Conservation (phyloP, 192 early-diverging fungal genomes). For the Oehlia diaphana region DNA sequence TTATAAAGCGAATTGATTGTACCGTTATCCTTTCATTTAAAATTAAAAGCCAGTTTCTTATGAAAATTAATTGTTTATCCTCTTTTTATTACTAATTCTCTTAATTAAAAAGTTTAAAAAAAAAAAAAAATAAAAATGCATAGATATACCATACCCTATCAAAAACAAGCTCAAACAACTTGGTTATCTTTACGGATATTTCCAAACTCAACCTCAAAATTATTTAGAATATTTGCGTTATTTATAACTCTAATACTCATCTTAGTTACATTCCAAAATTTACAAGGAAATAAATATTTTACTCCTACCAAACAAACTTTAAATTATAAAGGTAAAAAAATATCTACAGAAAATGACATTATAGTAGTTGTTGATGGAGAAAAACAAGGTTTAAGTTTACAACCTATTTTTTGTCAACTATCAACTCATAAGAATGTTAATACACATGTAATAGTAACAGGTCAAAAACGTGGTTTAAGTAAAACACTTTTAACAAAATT, state of each 20-base stretch:
- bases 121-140: background rate
- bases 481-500: background rate
- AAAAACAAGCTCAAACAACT: background rate
- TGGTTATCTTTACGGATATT: background rate
- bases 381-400: slow-evolving; percentile 13
- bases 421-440: background rate
- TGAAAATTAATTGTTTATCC: too few species aligned
- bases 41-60: too few species aligned
- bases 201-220: background rate
- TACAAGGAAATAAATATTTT: background rate
- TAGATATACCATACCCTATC: background rate
- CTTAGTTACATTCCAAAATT: background rate
- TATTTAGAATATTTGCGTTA: background rate
- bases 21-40: too few species aligned
- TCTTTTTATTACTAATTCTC: too few species aligned
- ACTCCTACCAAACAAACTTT: background rate
- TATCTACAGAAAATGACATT: background rate
- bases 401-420: slow-evolving; percentile 16
- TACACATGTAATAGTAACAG: slow-evolving; percentile 5
- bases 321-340: background rate
- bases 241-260: background rate
- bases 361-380: slow-evolving; percentile 3
- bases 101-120: background rate
- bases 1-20: too few species aligned
- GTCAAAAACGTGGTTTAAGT: slow-evolving; percentile 14